Evolutionary conservation across 345 rosid species (phyloP).

Genomic region (Salix caprea): DNA sequence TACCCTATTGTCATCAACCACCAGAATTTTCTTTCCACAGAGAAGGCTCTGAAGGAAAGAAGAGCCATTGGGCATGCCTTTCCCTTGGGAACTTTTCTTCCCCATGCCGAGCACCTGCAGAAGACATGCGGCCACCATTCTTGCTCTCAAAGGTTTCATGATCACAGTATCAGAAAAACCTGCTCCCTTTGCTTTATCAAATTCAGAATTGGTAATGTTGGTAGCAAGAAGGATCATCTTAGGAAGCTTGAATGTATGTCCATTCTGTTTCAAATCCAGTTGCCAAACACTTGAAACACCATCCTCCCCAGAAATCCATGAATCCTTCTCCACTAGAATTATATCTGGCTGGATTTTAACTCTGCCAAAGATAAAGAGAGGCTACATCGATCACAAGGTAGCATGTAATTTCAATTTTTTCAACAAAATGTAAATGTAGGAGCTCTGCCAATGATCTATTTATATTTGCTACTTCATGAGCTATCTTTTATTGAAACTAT

Average conservation of each 20-base stretch:
- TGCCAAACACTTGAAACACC: conserved; percentile 25
- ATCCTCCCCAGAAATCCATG: conserved; percentile 65
- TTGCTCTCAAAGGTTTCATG: conserved; percentile 92
- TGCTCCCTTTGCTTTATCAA: conserved; percentile 68
- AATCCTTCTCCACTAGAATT: conserved; percentile 85
- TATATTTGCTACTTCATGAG: neutral
- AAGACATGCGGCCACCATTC: conserved; percentile 94
- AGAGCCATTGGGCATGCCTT: conserved; percentile 40
- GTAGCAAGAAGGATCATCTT: conserved; percentile 76
- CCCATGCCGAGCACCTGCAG: conserved; percentile 74
- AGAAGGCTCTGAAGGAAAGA: conserved; percentile 53
- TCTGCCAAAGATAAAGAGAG: conserved; percentile 25
- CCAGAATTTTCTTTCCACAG: conserved; percentile 73
- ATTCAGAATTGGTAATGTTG: conserved; percentile 54
- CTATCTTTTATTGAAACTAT: neutral
- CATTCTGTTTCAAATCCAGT: conserved; percentile 49
- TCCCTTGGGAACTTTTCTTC: conserved; percentile 51
- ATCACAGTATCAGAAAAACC: conserved; percentile 86
- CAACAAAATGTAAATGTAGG: neutral
- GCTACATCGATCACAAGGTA: neutral
- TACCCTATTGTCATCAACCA: conserved; percentile 86
- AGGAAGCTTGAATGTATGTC: conserved; percentile 44
- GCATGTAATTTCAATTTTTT: neutral
- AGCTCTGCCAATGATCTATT: neutral
- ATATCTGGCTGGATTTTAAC: conserved; percentile 52